Evolutionary conservation across 345 rosid genomes (phyloP).

Genomic region (Combretum micranthum): DNA sequence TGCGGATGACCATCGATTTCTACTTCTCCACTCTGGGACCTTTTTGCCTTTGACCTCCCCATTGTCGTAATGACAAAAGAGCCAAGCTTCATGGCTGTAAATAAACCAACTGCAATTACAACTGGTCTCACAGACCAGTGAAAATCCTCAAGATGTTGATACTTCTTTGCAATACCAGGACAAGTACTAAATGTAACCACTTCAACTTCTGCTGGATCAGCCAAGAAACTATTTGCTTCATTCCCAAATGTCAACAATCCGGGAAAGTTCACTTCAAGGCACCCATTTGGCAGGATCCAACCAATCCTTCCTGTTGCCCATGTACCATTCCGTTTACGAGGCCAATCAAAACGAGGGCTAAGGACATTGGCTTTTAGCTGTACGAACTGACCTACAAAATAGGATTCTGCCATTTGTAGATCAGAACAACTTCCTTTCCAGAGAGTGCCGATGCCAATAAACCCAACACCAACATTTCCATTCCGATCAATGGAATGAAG

Average conservation of each 20-base stretch:
- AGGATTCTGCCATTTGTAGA: slow-evolving; percentile 81
- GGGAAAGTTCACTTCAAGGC: slow-evolving; percentile 72
- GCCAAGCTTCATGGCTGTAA: slow-evolving; percentile 65
- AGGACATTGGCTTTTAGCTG: slow-evolving; percentile 53
- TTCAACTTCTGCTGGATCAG: slow-evolving; percentile 92
- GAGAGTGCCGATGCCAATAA: slow-evolving; percentile 63
- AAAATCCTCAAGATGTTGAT: slow-evolving; percentile 86
- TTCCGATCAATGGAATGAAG: slow-evolving; percentile 68
- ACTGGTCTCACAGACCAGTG: slow-evolving; percentile 95
- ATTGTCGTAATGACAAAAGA: slow-evolving; percentile 38
- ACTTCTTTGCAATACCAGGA: slow-evolving; percentile 57
- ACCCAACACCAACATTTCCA: slow-evolving; percentile 65
- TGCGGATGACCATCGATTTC: slow-evolving; percentile 13
- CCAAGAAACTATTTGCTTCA: slow-evolving; percentile 41
- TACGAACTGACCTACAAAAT: slow-evolving; percentile 68
- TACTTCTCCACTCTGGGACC: slow-evolving; percentile 13
- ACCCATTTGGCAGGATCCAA: slow-evolving; percentile 67
- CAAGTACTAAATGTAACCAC: slow-evolving; percentile 50
- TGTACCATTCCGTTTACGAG: slow-evolving; percentile 40
- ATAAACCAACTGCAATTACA: slow-evolving; percentile 55
- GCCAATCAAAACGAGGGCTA: slow-evolving; percentile 86
- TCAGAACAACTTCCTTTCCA: slow-evolving; percentile 75
- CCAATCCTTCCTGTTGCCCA: slow-evolving; percentile 87
- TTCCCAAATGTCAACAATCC: slow-evolving; percentile 58
- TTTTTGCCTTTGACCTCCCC: slow-evolving; percentile 38